Evolutionary conservation across 2,329 filamentous ascomycete species (phyloP).

Genomic region (Aspergillus chevalieri): DNA sequence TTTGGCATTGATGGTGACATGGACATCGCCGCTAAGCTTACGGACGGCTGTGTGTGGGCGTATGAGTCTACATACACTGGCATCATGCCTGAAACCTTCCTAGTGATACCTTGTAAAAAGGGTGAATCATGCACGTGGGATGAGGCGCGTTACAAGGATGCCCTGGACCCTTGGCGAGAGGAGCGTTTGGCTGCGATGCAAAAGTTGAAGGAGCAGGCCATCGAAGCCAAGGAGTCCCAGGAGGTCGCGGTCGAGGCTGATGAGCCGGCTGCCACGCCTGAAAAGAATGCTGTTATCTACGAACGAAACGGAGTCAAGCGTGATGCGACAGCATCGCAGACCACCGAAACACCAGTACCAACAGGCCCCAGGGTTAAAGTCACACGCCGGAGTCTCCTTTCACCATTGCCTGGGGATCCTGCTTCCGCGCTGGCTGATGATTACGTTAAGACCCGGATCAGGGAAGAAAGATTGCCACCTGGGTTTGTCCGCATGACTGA

Average conservation of each 20-base stretch:
- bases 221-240: neutral
- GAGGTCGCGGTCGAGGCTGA: no score
- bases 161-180: slow-evolving; percentile 31
- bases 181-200: slow-evolving; percentile 21
- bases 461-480: slow-evolving; percentile 38
- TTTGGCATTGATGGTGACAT: slow-evolving; percentile 52
- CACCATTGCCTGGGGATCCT: slow-evolving; percentile 12
- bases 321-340: neutral
- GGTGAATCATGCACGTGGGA: slow-evolving; percentile 47
- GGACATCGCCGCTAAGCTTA: slow-evolving; percentile 51
- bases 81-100: slow-evolving; percentile 57
- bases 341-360: neutral
- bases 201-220: slow-evolving; percentile 16
- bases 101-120: slow-evolving; percentile 47
- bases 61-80: slow-evolving; percentile 52
- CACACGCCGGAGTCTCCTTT: slow-evolving; percentile 4
- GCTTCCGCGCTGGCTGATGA: slow-evolving; percentile 33
- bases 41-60: slow-evolving; percentile 58
- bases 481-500: slow-evolving; percentile 36
- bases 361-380: neutral
- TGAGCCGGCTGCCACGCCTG: neutral
- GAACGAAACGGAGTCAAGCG: neutral
- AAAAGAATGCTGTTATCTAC: neutral
- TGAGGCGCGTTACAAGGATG: slow-evolving; percentile 45
- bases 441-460: slow-evolving; percentile 33